Conservation (phyloP, 129 eudicot genomes). For the Flaveria linearis region DNA sequence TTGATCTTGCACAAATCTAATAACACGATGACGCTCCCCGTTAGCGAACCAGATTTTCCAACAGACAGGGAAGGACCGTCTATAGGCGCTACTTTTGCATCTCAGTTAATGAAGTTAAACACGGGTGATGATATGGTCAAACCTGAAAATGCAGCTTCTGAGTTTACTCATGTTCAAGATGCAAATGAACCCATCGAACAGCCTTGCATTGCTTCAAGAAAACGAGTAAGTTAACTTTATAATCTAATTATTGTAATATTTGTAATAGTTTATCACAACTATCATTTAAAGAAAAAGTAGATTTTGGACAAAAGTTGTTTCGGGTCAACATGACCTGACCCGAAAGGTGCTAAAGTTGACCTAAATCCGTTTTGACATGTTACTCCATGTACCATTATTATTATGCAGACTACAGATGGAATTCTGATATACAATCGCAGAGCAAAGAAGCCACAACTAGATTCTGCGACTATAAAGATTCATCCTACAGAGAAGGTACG, state of each 20-base stretch:
- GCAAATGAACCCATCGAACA: conserved; percentile 33
- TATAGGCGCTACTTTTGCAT: conserved; percentile 47
- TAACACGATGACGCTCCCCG: conserved; percentile 35
- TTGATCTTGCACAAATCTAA: conserved; percentile 35
- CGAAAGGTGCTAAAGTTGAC: background rate
- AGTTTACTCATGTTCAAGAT: conserved; percentile 38
- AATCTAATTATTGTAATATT: background rate
- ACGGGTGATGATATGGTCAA: conserved; percentile 33
- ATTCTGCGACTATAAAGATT: conserved; percentile 38
- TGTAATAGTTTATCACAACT: background rate
- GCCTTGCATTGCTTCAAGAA: conserved; percentile 26
- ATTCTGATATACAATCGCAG: conserved; percentile 46
- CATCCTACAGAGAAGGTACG: conserved; percentile 33
- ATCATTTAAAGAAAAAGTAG: background rate
- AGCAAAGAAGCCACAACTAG: conserved; percentile 47
- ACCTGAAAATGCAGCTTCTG: conserved; percentile 47
- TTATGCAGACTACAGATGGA: conserved; percentile 52
- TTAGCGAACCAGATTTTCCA: conserved; percentile 36
- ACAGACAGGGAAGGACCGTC: conserved; percentile 36
- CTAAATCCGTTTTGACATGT: background rate
- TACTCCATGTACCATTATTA: background rate
- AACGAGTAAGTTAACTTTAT: conserved; percentile 39
- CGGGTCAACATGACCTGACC: background rate
- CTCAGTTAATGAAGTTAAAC: conserved; percentile 45
- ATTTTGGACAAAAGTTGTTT: background rate